A percentile compares a stretch with the other conserved stretches of the same genome.
Evolutionary conservation across 2,329 filamentous ascomycete genomes (phyloP).

Genomic region (Zarea fungicola): DNA sequence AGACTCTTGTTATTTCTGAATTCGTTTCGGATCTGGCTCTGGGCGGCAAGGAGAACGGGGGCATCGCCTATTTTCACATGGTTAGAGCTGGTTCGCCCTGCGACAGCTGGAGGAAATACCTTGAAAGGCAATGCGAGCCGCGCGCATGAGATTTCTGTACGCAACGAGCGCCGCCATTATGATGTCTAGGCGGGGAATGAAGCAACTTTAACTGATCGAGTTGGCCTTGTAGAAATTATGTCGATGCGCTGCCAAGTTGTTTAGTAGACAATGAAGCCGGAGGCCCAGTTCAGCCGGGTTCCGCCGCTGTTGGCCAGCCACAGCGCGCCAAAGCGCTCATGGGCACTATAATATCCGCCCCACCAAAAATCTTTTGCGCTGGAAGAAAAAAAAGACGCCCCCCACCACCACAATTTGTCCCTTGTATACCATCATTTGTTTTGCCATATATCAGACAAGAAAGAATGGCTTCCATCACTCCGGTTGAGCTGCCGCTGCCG

Average conservation of each 20-base stretch:
- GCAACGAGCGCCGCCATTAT: conserved; percentile 65
- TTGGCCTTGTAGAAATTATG: not conserved
- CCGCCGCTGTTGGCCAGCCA: conserved; percentile 15
- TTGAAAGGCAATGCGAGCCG: conserved; percentile 76
- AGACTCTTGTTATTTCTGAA: conserved; percentile 66
- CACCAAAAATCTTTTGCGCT: conserved; percentile 5
- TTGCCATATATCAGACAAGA: conserved; percentile 15
- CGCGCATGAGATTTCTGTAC: conserved; percentile 77
- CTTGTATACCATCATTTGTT: conserved; percentile 15
- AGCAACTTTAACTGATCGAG: not conserved
- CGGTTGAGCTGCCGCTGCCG: conserved; percentile 64
- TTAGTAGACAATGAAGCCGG: conserved; percentile 13
- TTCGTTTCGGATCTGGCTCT: conserved; percentile 62
- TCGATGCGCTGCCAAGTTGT: not conserved
- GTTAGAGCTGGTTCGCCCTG: too few species aligned
- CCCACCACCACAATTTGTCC: conserved; percentile 15
- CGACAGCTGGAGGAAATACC: conserved; percentile 45
- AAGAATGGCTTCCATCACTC: conserved; percentile 59
- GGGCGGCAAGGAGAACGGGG: conserved; percentile 63
- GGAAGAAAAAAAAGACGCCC: conserved; percentile 4
- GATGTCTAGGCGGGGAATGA: conserved; percentile 9
- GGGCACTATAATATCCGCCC: conserved; percentile 11
- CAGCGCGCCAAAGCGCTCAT: not conserved
- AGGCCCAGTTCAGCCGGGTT: conserved; percentile 21
- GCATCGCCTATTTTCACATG: conserved; percentile 56